Evolutionary conservation across 2,329 filamentous ascomycete genomes (phyloP).

Genomic region (Proliferodiscus dingleyae): DNA sequence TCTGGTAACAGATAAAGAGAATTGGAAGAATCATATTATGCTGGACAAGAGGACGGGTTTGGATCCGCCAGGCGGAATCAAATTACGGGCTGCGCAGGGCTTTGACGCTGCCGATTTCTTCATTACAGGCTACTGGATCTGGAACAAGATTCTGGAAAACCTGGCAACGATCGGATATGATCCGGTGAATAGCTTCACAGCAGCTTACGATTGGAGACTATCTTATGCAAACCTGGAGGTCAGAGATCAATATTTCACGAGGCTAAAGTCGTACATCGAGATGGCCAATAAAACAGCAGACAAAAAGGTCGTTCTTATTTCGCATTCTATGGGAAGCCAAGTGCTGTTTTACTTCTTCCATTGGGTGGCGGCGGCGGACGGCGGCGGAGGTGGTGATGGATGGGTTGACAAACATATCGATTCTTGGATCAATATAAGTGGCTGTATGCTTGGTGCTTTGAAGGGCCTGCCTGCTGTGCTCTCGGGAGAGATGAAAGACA

Average conservation of each 20-base stretch:
- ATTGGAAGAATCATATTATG: conserved; percentile 97
- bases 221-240: conserved; percentile 85
- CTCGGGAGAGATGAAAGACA: conserved; percentile 97
- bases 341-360: conserved; percentile 79
- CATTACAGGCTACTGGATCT: conserved; percentile 87
- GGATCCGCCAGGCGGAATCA: conserved; percentile 77
- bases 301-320: conserved; percentile 79
- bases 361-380: conserved; percentile 72
- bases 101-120: conserved; percentile 98
- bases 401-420: conserved; percentile 92
- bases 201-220: conserved; percentile 85
- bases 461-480: conserved; percentile 88
- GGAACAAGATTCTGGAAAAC: conserved; percentile 96
- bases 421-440: conserved; percentile 96
- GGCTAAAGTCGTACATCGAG: conserved; percentile 87
- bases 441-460: conserved; percentile 92
- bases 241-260: conserved; percentile 89
- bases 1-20: conserved; percentile 84
- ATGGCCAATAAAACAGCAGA: conserved; percentile 67
- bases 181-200: conserved; percentile 67
- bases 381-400: conserved; percentile 73
- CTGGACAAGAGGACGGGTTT: conserved; percentile 86
- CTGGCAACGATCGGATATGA: conserved; percentile 94
- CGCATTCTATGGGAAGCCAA: conserved; percentile 97
- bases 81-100: conserved; percentile 87